phyloP scores from a whole-genome alignment of 1,139 yeast species.

The Kluyveromyces sp. region DNA sequence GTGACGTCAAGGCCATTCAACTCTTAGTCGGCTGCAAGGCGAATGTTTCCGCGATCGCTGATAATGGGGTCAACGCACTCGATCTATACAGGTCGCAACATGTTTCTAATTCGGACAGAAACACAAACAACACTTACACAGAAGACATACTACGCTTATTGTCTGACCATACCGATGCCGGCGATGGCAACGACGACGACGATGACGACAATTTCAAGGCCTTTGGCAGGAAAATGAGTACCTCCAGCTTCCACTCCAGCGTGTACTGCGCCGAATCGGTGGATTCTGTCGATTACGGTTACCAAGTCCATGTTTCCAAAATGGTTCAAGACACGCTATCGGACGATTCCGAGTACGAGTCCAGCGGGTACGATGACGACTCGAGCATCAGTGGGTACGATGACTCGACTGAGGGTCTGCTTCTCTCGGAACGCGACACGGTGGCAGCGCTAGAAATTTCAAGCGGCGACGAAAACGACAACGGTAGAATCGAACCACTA shows the following conservation, averaged over 20 bases:
- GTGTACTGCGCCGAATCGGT: constrained; percentile 42
- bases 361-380: constrained; percentile 23
- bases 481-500: no score
- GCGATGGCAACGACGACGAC: constrained; percentile 1
- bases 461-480: constrained; percentile 12
- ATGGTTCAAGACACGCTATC: constrained; percentile 21
- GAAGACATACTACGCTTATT: constrained; percentile 15
- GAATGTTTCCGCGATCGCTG: constrained; percentile 48
- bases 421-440: no score
- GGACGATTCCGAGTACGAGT: constrained; percentile 22
- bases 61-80: constrained; percentile 44
- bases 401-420: neutral
- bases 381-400: constrained; percentile 25
- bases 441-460: no score
- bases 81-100: constrained; percentile 41
- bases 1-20: constrained; percentile 52
- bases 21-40: constrained; percentile 43
- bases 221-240: constrained; percentile 17
- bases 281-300: constrained; percentile 20
- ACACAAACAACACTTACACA: constrained; percentile 11
- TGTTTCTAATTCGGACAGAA: constrained; percentile 11
- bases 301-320: constrained; percentile 24
- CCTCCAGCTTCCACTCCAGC: constrained; percentile 49
- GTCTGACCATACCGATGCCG: constrained; percentile 6
- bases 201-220: constrained; percentile 8